phyloP scores from a whole-genome alignment of 2,329 filamentous ascomycete genomes.

The Aspergillus sojae region DNA sequence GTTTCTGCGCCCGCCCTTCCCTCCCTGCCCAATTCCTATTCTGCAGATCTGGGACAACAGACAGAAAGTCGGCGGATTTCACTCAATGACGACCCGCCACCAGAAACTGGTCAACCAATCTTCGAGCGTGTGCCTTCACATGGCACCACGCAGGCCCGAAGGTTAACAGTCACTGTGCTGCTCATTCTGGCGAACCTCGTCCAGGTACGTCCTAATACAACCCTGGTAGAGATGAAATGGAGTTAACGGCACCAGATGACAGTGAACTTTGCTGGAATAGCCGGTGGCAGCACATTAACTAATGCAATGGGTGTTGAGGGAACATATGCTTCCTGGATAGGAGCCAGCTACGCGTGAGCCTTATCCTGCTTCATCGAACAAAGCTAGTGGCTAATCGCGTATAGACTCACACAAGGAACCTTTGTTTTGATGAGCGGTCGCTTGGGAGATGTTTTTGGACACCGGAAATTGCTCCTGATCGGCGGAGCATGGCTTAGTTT shows the following conservation, averaged over 20 bases:
- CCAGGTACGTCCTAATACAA: slow-evolving; percentile 23
- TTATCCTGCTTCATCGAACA: neutral
- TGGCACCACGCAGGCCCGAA: slow-evolving; percentile 20
- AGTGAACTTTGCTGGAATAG: slow-evolving; percentile 30
- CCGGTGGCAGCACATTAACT: slow-evolving; percentile 26
- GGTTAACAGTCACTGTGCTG: slow-evolving; percentile 22
- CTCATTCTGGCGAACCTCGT: slow-evolving; percentile 30
- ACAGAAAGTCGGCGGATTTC: neutral
- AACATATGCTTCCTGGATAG: slow-evolving; percentile 30
- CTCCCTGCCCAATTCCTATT: neutral
- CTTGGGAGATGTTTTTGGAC: slow-evolving; percentile 61
- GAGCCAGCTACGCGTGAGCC: slow-evolving; percentile 29
- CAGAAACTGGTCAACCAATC: slow-evolving; percentile 23
- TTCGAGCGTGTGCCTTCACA: slow-evolving; percentile 22
- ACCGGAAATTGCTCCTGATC: slow-evolving; percentile 57
- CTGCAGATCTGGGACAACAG: neutral
- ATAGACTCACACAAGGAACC: slow-evolving; percentile 56
- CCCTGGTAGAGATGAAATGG: neutral
- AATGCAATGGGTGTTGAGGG: slow-evolving; percentile 22
- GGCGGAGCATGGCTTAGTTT: slow-evolving; percentile 59
- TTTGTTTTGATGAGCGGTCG: slow-evolving; percentile 62
- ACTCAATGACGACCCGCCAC: slow-evolving; percentile 5
- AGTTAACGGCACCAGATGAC: slow-evolving; percentile 25
- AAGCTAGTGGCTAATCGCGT: neutral
- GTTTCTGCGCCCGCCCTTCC: neutral